Percentiles rank a stretch among this genome's conserved stretches.
phyloP scores from a whole-genome alignment of 176 grass and related monocot genomes.

The Elymus sibiricus region DNA sequence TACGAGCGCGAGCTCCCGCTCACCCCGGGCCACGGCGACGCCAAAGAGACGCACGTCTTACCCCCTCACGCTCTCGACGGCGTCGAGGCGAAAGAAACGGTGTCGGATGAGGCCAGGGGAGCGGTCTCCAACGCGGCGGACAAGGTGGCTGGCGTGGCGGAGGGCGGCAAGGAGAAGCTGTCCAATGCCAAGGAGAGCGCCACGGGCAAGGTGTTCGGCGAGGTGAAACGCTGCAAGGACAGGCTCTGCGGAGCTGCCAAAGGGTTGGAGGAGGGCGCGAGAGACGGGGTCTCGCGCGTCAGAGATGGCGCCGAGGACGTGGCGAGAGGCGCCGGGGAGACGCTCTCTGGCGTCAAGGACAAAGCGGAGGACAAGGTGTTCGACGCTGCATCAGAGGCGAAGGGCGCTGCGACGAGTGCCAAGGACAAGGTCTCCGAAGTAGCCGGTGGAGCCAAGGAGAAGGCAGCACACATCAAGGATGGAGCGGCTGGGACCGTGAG shows the following conservation, averaged over 20 bases:
- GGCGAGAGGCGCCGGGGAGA: conserved; percentile 9
- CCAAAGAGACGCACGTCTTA: conserved; percentile 16
- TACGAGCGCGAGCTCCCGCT: conserved; percentile 63
- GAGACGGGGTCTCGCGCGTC: conserved; percentile 1
- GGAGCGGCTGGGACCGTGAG: conserved; percentile 7
- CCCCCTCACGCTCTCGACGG: background rate
- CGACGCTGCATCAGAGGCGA: conserved; percentile 7
- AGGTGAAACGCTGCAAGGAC: conserved; percentile 48
- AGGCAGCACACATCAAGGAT: conserved; percentile 19
- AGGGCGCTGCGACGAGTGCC: background rate
- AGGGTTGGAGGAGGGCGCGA: conserved; percentile 29
- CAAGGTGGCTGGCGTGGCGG: conserved; percentile 26
- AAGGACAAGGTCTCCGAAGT: conserved; percentile 21
- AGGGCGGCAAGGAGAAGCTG: conserved; percentile 33
- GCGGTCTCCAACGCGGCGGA: background rate
- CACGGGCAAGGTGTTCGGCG: conserved; percentile 40
- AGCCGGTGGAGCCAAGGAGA: conserved; percentile 34
- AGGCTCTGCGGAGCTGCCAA: conserved; percentile 31
- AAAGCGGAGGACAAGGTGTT: conserved; percentile 26
- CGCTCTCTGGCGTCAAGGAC: conserved; percentile 9
- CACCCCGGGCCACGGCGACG: background rate
- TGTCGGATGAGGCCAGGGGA: background rate
- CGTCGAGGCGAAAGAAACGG: background rate
- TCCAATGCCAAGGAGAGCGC: conserved; percentile 30
- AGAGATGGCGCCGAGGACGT: conserved; percentile 17